These are phyloP conservation scores for Colletotrichum gloeosporioides DNA, from an alignment of 2,329 filamentous ascomycete genomes.

Conservation along the genomic window DNA sequence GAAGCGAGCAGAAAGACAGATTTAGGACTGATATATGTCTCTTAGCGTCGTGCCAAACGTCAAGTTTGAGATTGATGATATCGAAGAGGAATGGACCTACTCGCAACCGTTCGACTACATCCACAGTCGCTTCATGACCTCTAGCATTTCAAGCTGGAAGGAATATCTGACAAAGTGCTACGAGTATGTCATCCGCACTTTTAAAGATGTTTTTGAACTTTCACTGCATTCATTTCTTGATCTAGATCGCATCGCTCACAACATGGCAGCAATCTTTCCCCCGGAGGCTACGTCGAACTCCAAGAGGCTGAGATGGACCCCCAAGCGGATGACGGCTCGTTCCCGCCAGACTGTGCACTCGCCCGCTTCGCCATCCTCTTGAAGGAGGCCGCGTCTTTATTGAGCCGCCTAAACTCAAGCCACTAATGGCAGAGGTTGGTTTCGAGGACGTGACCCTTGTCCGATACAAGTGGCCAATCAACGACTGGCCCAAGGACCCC, in stretches of 20 bases:
- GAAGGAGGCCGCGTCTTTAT: background rate
- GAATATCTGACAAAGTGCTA: conserved; percentile 40
- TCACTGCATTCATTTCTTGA: fast-evolving
- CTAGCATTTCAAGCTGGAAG: conserved; percentile 33
- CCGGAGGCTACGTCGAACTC: background rate
- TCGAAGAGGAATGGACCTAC: conserved; percentile 37
- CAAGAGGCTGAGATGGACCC: background rate
- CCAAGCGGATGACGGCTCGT: background rate
- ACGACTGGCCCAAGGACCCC: conserved; percentile 55
- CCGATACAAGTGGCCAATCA: conserved; percentile 55
- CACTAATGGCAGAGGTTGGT: conserved; percentile 53
- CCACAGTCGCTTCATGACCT: background rate
- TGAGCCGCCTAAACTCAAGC: conserved; percentile 15
- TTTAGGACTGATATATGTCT: background rate
- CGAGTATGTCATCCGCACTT: conserved; percentile 13
- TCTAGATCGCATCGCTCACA: fast-evolving
- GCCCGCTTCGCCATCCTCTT: background rate
- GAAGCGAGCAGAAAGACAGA: background rate
- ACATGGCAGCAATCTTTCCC: background rate
- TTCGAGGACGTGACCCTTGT: conserved; percentile 57
- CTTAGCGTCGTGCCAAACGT: conserved; percentile 46
- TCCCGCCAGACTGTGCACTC: background rate
- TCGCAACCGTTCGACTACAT: conserved; percentile 38
- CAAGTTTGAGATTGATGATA: conserved; percentile 45
- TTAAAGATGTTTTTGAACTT: fast-evolving